These are phyloP conservation scores for Graphiopsis chlorocephala DNA, from an alignment of 2,329 filamentous ascomycete species.

Conservation along the genomic window DNA sequence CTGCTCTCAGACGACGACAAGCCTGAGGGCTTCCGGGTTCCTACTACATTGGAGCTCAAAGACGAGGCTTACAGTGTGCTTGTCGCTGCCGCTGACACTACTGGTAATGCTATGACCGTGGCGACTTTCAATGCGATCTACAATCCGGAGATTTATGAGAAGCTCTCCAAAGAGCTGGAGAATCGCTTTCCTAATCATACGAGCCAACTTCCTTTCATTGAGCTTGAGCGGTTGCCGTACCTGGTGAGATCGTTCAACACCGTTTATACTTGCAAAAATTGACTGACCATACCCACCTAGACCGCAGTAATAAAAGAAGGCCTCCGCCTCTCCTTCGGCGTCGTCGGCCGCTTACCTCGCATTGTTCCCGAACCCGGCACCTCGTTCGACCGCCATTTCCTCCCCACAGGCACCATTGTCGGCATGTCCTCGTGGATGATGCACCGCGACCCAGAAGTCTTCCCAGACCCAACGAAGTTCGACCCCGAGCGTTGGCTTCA, in stretches of 20 bases:
- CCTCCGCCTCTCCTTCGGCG: slow-evolving; percentile 37
- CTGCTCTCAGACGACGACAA: slow-evolving; percentile 13
- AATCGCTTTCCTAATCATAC: background rate
- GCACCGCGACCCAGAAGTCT: slow-evolving; percentile 29
- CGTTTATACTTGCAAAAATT: no score
- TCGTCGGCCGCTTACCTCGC: slow-evolving; percentile 35
- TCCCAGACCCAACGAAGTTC: slow-evolving; percentile 36
- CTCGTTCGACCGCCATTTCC: background rate
- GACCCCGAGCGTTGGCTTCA: slow-evolving; percentile 37
- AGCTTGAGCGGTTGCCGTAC: background rate
- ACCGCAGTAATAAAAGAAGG: slow-evolving; percentile 39
- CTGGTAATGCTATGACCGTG: slow-evolving; percentile 36
- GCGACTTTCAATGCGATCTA: slow-evolving; percentile 32
- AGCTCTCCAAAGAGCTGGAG: background rate
- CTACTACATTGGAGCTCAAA: slow-evolving; percentile 28
- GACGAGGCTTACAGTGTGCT: slow-evolving; percentile 32
- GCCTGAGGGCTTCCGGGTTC: slow-evolving; percentile 22
- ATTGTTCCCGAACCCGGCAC: slow-evolving; percentile 28
- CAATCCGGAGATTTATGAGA: slow-evolving; percentile 27
- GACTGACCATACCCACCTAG: slow-evolving; percentile 17
- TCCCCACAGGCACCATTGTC: slow-evolving; percentile 26
- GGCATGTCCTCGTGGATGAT: slow-evolving; percentile 29
- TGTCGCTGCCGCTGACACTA: slow-evolving; percentile 36
- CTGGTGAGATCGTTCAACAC: no score
- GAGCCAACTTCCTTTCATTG: background rate